Evolutionary conservation across 225 moss, liverwort and hornwort genomes (phyloP).

Genomic region (Pseudoscleropodium purum): DNA sequence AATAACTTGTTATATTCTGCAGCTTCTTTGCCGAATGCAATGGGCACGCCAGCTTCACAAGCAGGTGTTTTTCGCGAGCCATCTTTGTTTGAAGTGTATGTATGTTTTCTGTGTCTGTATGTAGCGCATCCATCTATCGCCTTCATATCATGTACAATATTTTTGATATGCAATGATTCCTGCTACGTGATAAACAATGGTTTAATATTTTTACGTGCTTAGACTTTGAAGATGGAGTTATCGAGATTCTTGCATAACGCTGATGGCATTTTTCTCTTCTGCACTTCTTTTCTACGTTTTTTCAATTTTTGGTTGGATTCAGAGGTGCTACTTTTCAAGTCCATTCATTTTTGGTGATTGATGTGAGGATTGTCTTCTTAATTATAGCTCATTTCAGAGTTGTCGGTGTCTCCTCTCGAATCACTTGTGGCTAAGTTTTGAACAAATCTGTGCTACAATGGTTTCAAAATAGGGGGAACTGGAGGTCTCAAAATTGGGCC

Average conservation of each 20-base stretch:
- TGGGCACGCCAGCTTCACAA: slow-evolving; percentile 33
- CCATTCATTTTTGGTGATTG: not conserved
- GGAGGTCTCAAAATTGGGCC: slow-evolving; percentile 36
- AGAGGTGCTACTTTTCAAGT: not conserved
- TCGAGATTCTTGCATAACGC: not conserved
- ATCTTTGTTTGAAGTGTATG: not conserved
- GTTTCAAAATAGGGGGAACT: slow-evolving; percentile 29
- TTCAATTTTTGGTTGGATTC: not conserved
- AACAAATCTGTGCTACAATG: slow-evolving; percentile 13
- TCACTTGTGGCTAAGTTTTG: not conserved
- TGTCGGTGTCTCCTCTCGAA: not conserved
- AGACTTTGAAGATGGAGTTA: not conserved
- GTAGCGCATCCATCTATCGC: not conserved
- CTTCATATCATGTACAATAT: not conserved
- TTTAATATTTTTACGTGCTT: not conserved
- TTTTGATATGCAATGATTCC: not conserved
- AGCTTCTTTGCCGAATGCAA: slow-evolving; percentile 27
- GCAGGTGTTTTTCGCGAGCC: slow-evolving; percentile 16
- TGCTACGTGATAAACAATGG: not conserved
- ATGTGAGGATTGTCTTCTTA: not conserved
- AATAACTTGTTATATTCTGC: slow-evolving; percentile 9
- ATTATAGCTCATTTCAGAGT: not conserved
- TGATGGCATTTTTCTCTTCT: not conserved
- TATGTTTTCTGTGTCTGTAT: not conserved
- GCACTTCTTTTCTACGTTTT: not conserved